Base-by-base conservation (phyloP, 148 eudicot genomes). In the Amaranthus hypochondriacus region DNA sequence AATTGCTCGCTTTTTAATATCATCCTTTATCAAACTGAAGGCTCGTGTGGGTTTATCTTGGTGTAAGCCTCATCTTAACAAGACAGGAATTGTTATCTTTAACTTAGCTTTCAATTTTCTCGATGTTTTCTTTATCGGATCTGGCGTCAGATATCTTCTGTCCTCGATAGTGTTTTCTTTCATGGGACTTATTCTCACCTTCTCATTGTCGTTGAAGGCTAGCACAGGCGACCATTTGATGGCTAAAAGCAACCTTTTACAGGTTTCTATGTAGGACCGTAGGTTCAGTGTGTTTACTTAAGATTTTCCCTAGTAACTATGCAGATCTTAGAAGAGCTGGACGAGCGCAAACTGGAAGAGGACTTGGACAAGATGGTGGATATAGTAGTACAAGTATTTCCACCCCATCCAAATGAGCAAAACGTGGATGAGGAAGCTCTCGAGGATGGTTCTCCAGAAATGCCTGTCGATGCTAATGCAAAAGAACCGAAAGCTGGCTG, bases 261-360 rank as follows among this genome's bases (percentile, higher is more conserved):
- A 18, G 18, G 18, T 18, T 18, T 18, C 18, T 18, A 18, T 18
- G 18, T 18, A 18, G 18, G 18, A 18, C 18, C 18, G 18, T 18
- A 18, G 18, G 18, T 18, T 18, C 18, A 18, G 18, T 18, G 18
- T 18, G 18, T 18, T 18, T 18, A 18, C 18, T 18, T 18, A 18
- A 18, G 18, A 18, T 46, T 6, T 44, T 46, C 55, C 13, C 55
- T 10, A 59, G 46, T 61, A 53, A 50, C 44, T 54, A 52, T 28
- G 62, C 78, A 91, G 97, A 73, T 88, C 5, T 70, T 90, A 56
- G 89, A 86, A 70, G 70, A 81, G 48, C 71, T 64, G 46, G 91
- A 86, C 1, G 4, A n/a, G 6, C 96, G 96, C 18, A 21, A 48
- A 43, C 49, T 84, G 56, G 75, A 64, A 5, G 87, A 79, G 42